Conservation (phyloP, 75 land plant species). For the Cupressus sempervirens region DNA sequence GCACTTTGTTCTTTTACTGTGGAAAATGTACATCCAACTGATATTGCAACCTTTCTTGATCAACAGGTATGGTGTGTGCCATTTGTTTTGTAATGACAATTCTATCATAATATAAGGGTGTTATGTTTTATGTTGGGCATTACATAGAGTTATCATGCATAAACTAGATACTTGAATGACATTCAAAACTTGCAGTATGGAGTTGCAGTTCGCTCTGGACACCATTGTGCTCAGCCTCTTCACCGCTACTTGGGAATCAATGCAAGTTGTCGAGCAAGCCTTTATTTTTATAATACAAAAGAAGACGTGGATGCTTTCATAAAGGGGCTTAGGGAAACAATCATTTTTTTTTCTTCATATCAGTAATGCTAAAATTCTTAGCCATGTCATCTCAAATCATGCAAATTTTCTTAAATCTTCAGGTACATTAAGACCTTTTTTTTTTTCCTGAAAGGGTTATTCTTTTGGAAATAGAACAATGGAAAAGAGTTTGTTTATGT, state of each 20-base stretch:
- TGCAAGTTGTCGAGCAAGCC: constrained; percentile 84
- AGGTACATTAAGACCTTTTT: background rate
- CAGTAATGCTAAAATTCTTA: constrained; percentile 16
- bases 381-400: background rate
- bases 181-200: constrained; percentile 58
- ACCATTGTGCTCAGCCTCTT: constrained; percentile 91
- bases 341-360: constrained; percentile 51
- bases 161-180: background rate
- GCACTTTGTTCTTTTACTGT: constrained; percentile 90
- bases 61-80: constrained; percentile 47
- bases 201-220: constrained; percentile 89
- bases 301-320: constrained; percentile 80
- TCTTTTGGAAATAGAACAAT: background rate
- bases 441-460: background rate
- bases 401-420: background rate
- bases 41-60: constrained; percentile 83
- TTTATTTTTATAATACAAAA: constrained; percentile 89
- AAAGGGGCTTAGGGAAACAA: constrained; percentile 63
- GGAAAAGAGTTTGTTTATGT: background rate
- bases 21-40: constrained; percentile 66
- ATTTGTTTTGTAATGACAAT: background rate
- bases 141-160: background rate
- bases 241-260: constrained; percentile 61
- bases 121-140: background rate
- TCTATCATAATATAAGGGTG: background rate